Evolutionary conservation across 192 early-diverging fungal species (phyloP).

Genomic region (Funneliformis mosseae): DNA sequence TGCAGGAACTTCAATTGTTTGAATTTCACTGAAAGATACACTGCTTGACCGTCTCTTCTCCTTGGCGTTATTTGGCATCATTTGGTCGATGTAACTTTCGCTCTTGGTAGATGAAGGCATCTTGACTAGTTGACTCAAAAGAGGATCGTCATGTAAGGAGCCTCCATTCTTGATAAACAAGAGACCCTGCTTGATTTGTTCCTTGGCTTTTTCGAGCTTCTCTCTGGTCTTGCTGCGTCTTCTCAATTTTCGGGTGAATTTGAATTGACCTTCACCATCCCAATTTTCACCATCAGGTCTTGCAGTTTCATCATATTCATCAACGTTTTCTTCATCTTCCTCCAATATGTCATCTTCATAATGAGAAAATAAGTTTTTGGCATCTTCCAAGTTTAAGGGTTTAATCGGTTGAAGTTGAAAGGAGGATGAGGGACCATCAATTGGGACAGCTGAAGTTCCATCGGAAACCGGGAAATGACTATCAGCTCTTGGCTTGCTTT

Average conservation of each 20-base stretch:
- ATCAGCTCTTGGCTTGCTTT: neutral
- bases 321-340: neutral
- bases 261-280: slow-evolving; percentile 7
- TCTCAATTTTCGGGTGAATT: slow-evolving; percentile 37
- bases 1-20: slow-evolving; percentile 27
- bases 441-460: neutral
- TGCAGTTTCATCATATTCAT: neutral
- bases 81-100: slow-evolving; percentile 37
- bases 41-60: slow-evolving; percentile 30
- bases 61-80: neutral
- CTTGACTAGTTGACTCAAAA: slow-evolving; percentile 26
- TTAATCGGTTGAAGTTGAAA: neutral
- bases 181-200: slow-evolving; percentile 44
- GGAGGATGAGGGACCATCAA: neutral
- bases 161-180: slow-evolving; percentile 44
- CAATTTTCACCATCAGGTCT: neutral
- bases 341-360: neutral
- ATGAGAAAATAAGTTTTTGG: slow-evolving; percentile 5
- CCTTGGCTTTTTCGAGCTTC: slow-evolving; percentile 45
- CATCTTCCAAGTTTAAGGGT: neutral
- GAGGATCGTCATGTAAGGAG: slow-evolving; percentile 28
- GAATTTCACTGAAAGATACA: slow-evolving; percentile 32
- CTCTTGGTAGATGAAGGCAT: slow-evolving; percentile 29
- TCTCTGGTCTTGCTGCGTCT: slow-evolving; percentile 42
- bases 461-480: slow-evolving; percentile 15